Evolutionary conservation across 306 rosid species (phyloP), one percentile per base, ranked within the genome.

Genomic region (Crataegus laevigata): DNA sequence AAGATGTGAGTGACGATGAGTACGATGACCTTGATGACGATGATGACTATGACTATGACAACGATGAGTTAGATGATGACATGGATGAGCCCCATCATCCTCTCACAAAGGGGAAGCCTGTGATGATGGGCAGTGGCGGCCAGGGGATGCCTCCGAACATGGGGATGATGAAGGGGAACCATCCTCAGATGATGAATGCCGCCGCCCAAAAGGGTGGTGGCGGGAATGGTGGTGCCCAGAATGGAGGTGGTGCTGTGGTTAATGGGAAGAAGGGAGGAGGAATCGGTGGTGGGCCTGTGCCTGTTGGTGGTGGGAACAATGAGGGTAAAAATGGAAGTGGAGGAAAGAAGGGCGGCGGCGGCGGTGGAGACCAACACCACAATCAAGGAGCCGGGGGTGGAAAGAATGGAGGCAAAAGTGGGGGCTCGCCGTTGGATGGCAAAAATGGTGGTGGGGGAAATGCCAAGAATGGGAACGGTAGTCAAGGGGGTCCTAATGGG

Each of bases 31-130:
- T 59, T 57, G 84, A 84, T 1, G 88, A 83, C 6, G 85, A 87
- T 0, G 82, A 82, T 3, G 73, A 86, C 21, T 89, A 88, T 0
- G 80, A 79, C 3, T 50, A 69, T 4, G 82, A 80, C 6, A 78
- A 74, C 0, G 85, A 82, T 8, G 94, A 89, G 2, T 58, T 79
- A 3, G 87, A 84, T 11, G 91, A 88, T 69, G 97, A 91, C 17
- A 61, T 90, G 66, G 96, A 80, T 7, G 90, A 81, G 40, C 63
- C 61, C 7, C 82, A 66, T 6, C 88, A 86, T 8, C 76, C 72
- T 50, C 71, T 47, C 0, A 79, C 58, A 72, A 94, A 80, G 80
- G 82, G 85, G 93, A 92, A 88, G 65, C 30, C 79, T 0, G 54
- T 47, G 54, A 69, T 82, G 22, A 77, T 79, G 81, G 91, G 78